Evolutionary conservation across 2,329 filamentous ascomycete species (phyloP), one percentile per base, ranked within the genome.

Genomic region (Saccharata proteae): DNA sequence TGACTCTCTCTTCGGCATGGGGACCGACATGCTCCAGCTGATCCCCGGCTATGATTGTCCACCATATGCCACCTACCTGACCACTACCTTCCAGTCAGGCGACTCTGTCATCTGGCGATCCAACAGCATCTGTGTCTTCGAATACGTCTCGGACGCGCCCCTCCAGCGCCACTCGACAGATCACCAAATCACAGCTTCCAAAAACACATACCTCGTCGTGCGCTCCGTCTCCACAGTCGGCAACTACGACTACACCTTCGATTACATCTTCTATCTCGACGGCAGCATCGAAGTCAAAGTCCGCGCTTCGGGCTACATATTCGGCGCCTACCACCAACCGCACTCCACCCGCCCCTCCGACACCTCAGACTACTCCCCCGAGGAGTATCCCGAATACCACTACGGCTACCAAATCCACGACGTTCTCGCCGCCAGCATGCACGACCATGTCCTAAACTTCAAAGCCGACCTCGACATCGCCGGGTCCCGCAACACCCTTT

Each of bases 41-140:
- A 31, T 68, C 2, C 49, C 53, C 3, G 66, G 65, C 2, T 69
- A 61, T 30, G 67, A 73, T 42, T 72, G 67, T 38, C 68, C 68
- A 0, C 40, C 56, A 0, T 61, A 66, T 27, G 55, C 66, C 1
- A 66, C 62, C 0, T 71, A 64, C 37, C 52, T 69, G 22, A 64
- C 69, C 43, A 52, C 54, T 1, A 54, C 56, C 3, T 65, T 63
- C 32, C 65, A 62, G 34, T 54, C 57, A 3, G 48, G 46, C 1
- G 61, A 62, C 34, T 60, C 52, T 2, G 62, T 59, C 0, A 52
- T 57, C 36, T 61, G 55, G 0, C 63, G 69, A 32, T 47, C 53
- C 2, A 59, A 67, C 44, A 63, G 59, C 35, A 61, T 76, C 24
- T 77, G 71, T 18, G 26, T 49, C 13, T 50, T 50, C 16, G 47